Evolutionary conservation across 805 yeast genomes (phyloP).

Genomic region (Wickerhamiella nectarea): DNA sequence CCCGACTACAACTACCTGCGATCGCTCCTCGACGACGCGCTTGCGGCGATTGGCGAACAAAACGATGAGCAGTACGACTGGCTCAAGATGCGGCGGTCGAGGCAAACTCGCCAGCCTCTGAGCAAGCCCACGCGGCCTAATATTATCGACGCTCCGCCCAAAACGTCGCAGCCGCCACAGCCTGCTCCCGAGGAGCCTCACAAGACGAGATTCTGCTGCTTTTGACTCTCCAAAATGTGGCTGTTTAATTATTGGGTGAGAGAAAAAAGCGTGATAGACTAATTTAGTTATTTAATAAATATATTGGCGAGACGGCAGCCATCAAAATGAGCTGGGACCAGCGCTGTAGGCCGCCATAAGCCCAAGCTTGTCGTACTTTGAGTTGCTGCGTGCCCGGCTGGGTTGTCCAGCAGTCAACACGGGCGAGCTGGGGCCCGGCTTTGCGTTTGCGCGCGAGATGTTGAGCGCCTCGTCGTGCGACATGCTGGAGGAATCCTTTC

Average conservation of each 20-base stretch:
- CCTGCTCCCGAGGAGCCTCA: background rate
- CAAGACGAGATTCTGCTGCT: conserved; percentile 8
- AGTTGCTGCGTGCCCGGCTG: conserved; percentile 10
- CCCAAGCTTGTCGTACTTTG: conserved; percentile 25
- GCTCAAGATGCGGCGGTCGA: conserved; percentile 44
- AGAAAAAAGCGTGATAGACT: too few relatives aligned
- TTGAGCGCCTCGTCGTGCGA: conserved; percentile 28
- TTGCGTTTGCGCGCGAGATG: conserved; percentile 24
- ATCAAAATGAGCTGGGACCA: conserved; percentile 24
- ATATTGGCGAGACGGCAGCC: background rate
- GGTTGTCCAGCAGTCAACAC: background rate
- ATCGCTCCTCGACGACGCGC: conserved; percentile 60
- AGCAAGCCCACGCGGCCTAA: conserved; percentile 9
- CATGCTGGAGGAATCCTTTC: conserved; percentile 20
- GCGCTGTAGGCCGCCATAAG: conserved; percentile 29
- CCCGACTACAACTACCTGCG: conserved; percentile 89
- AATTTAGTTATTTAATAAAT: background rate
- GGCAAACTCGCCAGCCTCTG: conserved; percentile 5
- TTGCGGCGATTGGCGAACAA: conserved; percentile 52
- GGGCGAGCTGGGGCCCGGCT: conserved; percentile 1
- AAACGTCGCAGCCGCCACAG: conserved; percentile 1
- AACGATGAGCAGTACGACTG: conserved; percentile 93
- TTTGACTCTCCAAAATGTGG: too few relatives aligned
- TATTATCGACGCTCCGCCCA: conserved; percentile 7
- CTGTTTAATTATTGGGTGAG: too few relatives aligned